These are phyloP conservation scores for Gossypium trilobum DNA, from an alignment of 441 rosid species.

Conservation along the genomic window DNA sequence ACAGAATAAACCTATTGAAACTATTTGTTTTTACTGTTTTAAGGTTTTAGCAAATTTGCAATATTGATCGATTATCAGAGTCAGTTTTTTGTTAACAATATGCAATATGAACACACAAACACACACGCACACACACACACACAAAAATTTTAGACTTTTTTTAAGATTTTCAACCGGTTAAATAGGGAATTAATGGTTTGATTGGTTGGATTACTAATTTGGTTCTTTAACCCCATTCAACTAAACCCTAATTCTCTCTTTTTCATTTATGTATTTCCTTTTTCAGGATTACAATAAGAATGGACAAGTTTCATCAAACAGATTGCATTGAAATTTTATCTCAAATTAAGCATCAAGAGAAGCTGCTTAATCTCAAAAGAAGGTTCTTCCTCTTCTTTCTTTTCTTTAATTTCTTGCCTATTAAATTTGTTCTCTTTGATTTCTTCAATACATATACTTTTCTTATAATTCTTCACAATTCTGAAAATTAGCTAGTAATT, in stretches of 20 bases:
- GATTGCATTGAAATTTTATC: conserved; percentile 32
- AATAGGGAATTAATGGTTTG: too few relatives aligned
- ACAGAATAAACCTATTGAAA: too few relatives aligned
- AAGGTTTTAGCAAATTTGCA: too few relatives aligned
- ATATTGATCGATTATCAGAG: too few relatives aligned
- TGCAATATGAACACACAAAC: too few relatives aligned
- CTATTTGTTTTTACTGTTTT: too few relatives aligned
- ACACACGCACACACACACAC: too few relatives aligned
- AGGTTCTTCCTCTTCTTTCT: conserved; percentile 25
- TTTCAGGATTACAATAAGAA: neutral
- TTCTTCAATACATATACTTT: neutral
- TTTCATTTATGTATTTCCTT: neutral
- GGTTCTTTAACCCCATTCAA: neutral
- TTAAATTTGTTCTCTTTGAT: neutral
- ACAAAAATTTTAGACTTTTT: too few relatives aligned
- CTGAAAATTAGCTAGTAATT: neutral
- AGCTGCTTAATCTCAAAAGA: conserved; percentile 36
- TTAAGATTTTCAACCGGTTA: too few relatives aligned
- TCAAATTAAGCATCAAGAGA: conserved; percentile 35
- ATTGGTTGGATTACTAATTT: too few relatives aligned
- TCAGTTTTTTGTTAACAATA: too few relatives aligned
- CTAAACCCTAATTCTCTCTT: neutral
- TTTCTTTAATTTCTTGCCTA: neutral
- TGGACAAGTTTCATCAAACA: conserved; percentile 12
- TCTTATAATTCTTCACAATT: neutral